Base-by-base conservation (phyloP, 805 yeast genomes). In the Saccharomyces jurei region DNA sequence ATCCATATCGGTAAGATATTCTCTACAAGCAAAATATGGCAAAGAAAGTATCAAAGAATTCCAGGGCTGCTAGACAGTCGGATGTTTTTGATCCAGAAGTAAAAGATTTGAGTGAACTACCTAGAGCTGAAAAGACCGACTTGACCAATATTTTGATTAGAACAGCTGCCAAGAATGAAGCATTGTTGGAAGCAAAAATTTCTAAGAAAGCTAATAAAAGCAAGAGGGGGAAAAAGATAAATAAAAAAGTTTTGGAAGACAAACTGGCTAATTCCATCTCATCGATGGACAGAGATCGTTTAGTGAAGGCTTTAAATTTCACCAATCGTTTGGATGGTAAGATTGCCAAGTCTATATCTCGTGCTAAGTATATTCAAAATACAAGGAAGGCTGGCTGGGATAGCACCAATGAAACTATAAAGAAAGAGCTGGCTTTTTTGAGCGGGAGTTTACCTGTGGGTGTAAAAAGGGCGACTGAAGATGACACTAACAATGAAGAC, bases 41-140 rank as follows among this genome's bases (percentile, higher is more conserved):
- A 6, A 63, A 56, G 52, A 63, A 60, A 73, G 78, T 83, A 28
- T 83, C 89, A 21, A 84, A 84, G 60, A 82, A 79, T 57, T 83
- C 90, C 48, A 78, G 94, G 72, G 89, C 90, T 2, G 91, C 94
- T 1, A 81, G 91, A 71, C 76, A 89, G 66, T 86, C 84, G 6
- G 80, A 77, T 56, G 68, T 72, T 13, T 71, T 65, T 3, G 76
- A 72, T 21, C 74, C 78, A 1, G 80, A 77, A 61, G 78, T 78
- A 9, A 79, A 76, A 58, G 75, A 77, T 6, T 71, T 86, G 32
- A 72, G 75, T 26, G 67, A 72, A 11, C 68, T 85, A 21, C 85
- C 89, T 50, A 80, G 86, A 67, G 75, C 77, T 11, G 83, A 82
- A 58, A 77, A 77, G 54, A 78, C 83, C 17, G 87, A 83, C 58